Evolutionary conservation across 1,284 basidiomycete genomes (phyloP), one percentile per base, ranked within the genome.

Genomic region (Apiotrichum laibachii): DNA sequence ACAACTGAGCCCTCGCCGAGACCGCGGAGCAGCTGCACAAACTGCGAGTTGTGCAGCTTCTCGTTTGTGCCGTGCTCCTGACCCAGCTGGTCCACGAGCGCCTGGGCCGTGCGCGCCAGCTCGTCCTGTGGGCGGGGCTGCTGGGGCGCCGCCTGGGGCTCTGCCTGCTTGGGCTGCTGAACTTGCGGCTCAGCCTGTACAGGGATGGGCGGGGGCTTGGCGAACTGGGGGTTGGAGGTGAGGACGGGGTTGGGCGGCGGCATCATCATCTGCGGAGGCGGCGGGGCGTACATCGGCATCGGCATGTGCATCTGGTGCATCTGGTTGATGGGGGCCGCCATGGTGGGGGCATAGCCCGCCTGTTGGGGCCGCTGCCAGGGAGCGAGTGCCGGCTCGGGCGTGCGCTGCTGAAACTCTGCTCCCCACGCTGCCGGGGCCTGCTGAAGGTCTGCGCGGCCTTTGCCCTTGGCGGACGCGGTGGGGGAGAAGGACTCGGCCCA

Each of bases 31-130:
- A 98, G 82, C 19, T 83, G 83, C 80, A 97, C 82, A 74, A 98
- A 98, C 63, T 86, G 82, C 75, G 91, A 94, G 53, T 93, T 85
- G 72, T 86, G 84, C 73, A 98, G 92, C 76, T 97, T 97, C 46
- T 87, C 85, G 71, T 90, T 93, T 60, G 87, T 42, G 18, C 54
- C 44, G 21, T 63, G 61, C 19, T 66, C 62, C 68, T 82, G 81
- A 6, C 51, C 51, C 46, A 92, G 82, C 34, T 87, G 83, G 57
- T 89, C 83, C 44, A 91, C 78, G 49, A 92, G 83, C 35, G 84
- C 75, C 16, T 83, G 88, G 3, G 90, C 90, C 2, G 89, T 88
- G 33, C 83, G 83, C 5, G 90, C 86, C 33, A 92, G 84, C 53
- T 89, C 85, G 63, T 90, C 88, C 2, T 73, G 45, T 2, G 60